Evolutionary conservation across 805 yeast genomes (phyloP).

Genomic region (Phaffomyces opuntiae): DNA sequence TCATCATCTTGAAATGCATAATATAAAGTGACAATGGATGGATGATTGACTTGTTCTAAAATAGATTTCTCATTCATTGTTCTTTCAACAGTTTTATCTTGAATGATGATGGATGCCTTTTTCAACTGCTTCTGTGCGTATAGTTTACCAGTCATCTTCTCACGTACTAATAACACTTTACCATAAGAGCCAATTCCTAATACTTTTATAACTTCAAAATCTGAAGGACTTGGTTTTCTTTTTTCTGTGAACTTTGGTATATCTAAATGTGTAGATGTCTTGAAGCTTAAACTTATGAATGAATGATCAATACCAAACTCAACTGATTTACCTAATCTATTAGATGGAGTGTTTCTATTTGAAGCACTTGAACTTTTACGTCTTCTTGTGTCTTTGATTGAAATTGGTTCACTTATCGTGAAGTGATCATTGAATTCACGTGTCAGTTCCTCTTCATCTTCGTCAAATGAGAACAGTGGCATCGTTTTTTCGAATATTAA

Average conservation of each 20-base stretch:
- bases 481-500: constrained; percentile 1
- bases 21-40: constrained; percentile 72
- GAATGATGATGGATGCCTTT: constrained; percentile 71
- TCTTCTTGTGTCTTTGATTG: constrained; percentile 9
- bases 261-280: not conserved
- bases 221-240: constrained; percentile 30
- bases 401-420: constrained; percentile 13
- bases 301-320: constrained; percentile 40
- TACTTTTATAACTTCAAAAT: constrained; percentile 70
- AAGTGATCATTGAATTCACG: constrained; percentile 16
- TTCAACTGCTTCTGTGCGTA: constrained; percentile 84
- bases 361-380: constrained; percentile 18
- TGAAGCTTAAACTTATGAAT: constrained; percentile 19
- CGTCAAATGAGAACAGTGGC: constrained; percentile 21
- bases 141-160: constrained; percentile 50
- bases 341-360: constrained; percentile 19
- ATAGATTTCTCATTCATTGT: constrained; percentile 78
- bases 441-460: constrained; percentile 12
- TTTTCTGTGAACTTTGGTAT: not conserved
- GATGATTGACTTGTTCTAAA: constrained; percentile 63
- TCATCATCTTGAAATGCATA: constrained; percentile 79
- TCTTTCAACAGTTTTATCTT: constrained; percentile 53
- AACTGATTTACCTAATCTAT: constrained; percentile 40
- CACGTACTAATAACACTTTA: constrained; percentile 72
- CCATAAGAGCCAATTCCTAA: constrained; percentile 89